phyloP scores from a whole-genome alignment of 176 grass and related monocot genomes.

The Triticum dicoccoides region DNA sequence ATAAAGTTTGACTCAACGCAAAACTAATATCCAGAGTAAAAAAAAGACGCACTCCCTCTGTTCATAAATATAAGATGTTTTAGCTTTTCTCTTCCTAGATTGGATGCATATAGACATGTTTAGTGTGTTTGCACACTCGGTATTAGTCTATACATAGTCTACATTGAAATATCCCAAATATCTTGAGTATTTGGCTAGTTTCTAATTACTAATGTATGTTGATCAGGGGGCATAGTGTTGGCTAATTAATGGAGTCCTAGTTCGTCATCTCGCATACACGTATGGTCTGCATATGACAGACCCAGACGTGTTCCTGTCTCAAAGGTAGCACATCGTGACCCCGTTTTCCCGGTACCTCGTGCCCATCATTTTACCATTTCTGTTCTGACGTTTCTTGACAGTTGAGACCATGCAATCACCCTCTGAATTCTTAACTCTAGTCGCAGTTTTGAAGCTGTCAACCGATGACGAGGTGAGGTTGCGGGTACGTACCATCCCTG shows the following conservation, averaged over 20 bases:
- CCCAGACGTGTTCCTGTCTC: not conserved
- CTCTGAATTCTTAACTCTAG: not conserved
- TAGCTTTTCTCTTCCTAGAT: rapidly evolving
- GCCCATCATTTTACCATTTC: not conserved
- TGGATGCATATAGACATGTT: no score
- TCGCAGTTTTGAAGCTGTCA: not conserved
- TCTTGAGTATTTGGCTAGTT: not conserved
- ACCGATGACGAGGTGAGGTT: not conserved
- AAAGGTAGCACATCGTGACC: not conserved
- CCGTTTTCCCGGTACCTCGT: not conserved
- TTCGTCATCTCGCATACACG: not conserved
- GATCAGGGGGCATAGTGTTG: not conserved
- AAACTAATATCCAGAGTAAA: no score
- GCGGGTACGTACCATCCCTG: conserved; percentile 43
- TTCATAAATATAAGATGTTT: no score
- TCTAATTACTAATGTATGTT: not conserved
- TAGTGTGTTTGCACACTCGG: no score
- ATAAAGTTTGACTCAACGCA: no score
- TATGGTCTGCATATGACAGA: not conserved
- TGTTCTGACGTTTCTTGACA: not conserved
- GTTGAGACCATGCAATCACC: not conserved
- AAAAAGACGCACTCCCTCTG: no score
- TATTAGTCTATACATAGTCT: no score
- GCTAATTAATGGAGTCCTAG: not conserved
- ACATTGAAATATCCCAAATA: no score